Conservation (phyloP, 2,329 filamentous ascomycete species). For the Thelonectria discophora region DNA sequence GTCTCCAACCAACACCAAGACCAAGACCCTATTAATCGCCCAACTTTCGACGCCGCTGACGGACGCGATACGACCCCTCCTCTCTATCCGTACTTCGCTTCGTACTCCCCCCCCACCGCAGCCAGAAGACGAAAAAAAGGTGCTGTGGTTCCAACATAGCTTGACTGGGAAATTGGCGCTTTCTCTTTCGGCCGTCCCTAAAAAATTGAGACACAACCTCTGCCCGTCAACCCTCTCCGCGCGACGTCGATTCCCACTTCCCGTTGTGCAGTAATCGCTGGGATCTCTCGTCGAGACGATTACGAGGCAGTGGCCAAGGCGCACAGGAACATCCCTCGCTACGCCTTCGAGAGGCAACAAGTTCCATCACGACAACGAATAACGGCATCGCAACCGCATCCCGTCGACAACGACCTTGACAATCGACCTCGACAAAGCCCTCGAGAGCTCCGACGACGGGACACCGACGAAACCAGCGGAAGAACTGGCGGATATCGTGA, state of each 20-base stretch:
- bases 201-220: slow-evolving; percentile 9
- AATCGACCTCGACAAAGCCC: slow-evolving; percentile 1
- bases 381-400: too few species aligned
- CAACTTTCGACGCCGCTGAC: slow-evolving; percentile 7
- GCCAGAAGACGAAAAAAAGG: slow-evolving; percentile 8
- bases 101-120: slow-evolving; percentile 9
- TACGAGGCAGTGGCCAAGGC: slow-evolving; percentile 4
- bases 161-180: slow-evolving; percentile 15
- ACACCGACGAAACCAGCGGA: neutral
- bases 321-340: slow-evolving; percentile 2
- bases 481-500: slow-evolving; percentile 5
- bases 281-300: slow-evolving; percentile 3
- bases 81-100: neutral
- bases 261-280: neutral
- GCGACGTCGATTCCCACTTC: neutral
- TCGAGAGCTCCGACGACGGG: neutral
- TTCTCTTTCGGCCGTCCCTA: neutral
- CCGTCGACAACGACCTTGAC: too few species aligned
- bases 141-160: slow-evolving; percentile 10
- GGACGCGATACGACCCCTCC: slow-evolving; percentile 23
- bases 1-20: neutral
- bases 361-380: too few species aligned
- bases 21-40: neutral
- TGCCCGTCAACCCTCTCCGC: neutral
- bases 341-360: slow-evolving; percentile 1